Percentiles rank a stretch among this genome's conserved stretches.
These are phyloP conservation scores for Yueomyces sinensis DNA, from an alignment of 805 yeast genomes.

Conservation along the genomic window DNA sequence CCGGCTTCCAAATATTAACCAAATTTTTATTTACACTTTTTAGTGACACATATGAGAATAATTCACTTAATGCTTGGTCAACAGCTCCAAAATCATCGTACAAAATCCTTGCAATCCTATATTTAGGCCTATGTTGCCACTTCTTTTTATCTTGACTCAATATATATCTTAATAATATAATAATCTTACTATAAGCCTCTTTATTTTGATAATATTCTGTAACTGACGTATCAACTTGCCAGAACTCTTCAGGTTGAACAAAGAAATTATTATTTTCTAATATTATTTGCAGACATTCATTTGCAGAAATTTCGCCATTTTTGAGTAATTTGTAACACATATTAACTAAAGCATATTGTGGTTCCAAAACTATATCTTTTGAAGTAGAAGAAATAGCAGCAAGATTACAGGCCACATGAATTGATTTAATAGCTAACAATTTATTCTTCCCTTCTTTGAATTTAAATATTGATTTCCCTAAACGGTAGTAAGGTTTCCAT, in stretches of 20 bases:
- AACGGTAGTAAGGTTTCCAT: constrained; percentile 51
- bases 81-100: constrained; percentile 40
- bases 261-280: constrained; percentile 24
- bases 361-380: constrained; percentile 56
- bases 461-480: constrained; percentile 47
- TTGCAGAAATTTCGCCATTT: constrained; percentile 22
- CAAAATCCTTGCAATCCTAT: constrained; percentile 50
- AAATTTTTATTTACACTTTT: constrained; percentile 58
- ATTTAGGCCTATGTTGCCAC: constrained; percentile 86
- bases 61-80: constrained; percentile 46
- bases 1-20: constrained; percentile 88
- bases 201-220: constrained; percentile 7
- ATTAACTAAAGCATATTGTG: constrained; percentile 57
- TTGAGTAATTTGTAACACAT: constrained; percentile 43
- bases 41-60: constrained; percentile 49
- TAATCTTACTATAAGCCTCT: constrained; percentile 28
- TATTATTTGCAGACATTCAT: constrained; percentile 29
- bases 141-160: constrained; percentile 57
- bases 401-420: constrained; percentile 32
- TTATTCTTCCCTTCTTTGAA: constrained; percentile 18
- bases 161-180: constrained; percentile 35
- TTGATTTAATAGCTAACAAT: constrained; percentile 12
- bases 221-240: constrained; percentile 10
- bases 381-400: constrained; percentile 26
- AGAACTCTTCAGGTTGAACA: constrained; percentile 12